A percentile compares a stretch with the other conserved stretches of the same genome.
Evolutionary conservation across 805 yeast species (phyloP).

Genomic region (Blastobotrys chiropterorum): DNA sequence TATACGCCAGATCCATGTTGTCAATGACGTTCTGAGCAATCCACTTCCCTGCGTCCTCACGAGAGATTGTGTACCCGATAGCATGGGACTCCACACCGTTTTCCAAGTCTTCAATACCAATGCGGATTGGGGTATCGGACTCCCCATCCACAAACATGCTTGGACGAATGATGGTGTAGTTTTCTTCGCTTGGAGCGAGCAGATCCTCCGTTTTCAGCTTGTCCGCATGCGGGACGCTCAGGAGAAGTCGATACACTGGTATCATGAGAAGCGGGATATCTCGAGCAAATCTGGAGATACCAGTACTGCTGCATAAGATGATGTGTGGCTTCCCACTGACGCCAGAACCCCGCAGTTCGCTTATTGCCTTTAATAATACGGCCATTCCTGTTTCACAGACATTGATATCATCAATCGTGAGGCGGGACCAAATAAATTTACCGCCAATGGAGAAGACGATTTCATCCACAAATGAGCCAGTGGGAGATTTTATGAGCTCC

Average conservation of each 20-base stretch:
- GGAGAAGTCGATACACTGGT: neutral
- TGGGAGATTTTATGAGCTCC: neutral
- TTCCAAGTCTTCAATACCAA: neutral
- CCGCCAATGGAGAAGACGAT: neutral
- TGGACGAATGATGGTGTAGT: neutral
- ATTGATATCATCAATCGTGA: neutral
- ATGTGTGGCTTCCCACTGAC: neutral
- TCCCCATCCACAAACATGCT: neutral
- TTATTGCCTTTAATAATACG: neutral
- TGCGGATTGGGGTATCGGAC: neutral
- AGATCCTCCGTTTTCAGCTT: neutral
- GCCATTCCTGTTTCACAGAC: neutral
- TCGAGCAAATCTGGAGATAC: neutral
- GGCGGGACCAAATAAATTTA: neutral
- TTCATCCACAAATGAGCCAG: neutral
- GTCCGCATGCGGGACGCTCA: neutral
- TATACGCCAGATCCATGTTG: neutral
- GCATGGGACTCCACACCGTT: neutral
- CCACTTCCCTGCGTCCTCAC: slow-evolving; percentile 1
- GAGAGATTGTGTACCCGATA: neutral
- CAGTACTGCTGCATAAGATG: neutral
- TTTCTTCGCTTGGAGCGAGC: neutral
- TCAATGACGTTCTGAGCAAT: neutral
- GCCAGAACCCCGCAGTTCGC: neutral
- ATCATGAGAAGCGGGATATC: neutral